Evolutionary conservation across 2,329 filamentous ascomycete genomes (phyloP).

Genomic region (Magnaporthales sp.): DNA sequence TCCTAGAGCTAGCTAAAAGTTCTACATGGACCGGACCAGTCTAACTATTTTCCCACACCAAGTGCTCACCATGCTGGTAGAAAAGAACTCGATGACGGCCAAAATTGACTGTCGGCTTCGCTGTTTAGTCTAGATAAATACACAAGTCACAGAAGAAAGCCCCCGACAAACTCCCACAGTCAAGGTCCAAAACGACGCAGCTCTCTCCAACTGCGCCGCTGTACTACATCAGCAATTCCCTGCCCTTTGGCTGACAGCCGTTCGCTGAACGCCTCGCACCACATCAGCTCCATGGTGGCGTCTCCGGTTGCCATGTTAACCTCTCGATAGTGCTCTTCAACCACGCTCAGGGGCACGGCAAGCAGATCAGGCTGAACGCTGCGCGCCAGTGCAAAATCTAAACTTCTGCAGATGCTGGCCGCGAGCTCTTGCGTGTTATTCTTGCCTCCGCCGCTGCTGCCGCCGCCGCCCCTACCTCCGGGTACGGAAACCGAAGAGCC

Average conservation of each 20-base stretch:
- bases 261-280: conserved; percentile 35
- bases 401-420: conserved; percentile 38
- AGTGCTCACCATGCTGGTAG: background rate
- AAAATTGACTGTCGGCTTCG: background rate
- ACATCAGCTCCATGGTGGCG: conserved; percentile 35
- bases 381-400: conserved; percentile 35
- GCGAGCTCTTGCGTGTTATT: conserved; percentile 35
- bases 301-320: conserved; percentile 29
- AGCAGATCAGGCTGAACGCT: conserved; percentile 39
- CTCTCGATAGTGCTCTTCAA: conserved; percentile 31
- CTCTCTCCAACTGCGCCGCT: conserved; percentile 29
- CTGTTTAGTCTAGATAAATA: background rate
- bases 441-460: background rate
- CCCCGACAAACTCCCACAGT: background rate
- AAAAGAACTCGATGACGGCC: background rate
- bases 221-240: conserved; percentile 28
- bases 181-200: conserved; percentile 13
- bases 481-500: conserved; percentile 17
- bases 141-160: background rate
- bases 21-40: background rate
- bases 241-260: conserved; percentile 31
- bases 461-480: background rate
- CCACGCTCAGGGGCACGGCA: conserved; percentile 31
- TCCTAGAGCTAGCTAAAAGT: background rate
- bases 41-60: background rate